phyloP scores from a whole-genome alignment of 371 early-diverging fungal species.

The Zancudomyces culisetae region DNA sequence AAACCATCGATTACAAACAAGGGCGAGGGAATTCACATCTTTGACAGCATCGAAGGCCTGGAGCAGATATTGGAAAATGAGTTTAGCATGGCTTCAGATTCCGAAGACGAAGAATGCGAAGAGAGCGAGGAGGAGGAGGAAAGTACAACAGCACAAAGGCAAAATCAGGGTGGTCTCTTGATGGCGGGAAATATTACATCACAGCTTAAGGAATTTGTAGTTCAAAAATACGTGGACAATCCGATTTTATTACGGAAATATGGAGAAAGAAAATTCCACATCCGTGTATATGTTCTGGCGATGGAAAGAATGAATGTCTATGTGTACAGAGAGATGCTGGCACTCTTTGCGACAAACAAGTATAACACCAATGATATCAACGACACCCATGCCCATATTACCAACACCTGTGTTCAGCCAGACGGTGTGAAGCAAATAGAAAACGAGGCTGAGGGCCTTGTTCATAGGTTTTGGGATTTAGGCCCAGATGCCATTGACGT shows the following conservation, averaged over 20 bases:
- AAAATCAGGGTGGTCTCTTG: slow-evolving; percentile 6
- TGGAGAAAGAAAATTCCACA: slow-evolving; percentile 39
- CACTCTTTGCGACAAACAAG: slow-evolving; percentile 37
- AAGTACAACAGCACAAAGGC: background rate
- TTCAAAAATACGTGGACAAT: slow-evolving; percentile 39
- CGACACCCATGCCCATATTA: slow-evolving; percentile 36
- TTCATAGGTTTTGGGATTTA: slow-evolving; percentile 39
- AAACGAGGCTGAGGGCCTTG: slow-evolving; percentile 26
- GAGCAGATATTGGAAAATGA: slow-evolving; percentile 27
- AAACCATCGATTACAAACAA: slow-evolving; percentile 50
- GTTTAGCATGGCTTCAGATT: slow-evolving; percentile 17
- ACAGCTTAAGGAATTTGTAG: slow-evolving; percentile 49
- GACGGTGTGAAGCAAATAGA: slow-evolving; percentile 32
- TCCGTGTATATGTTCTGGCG: slow-evolving; percentile 46
- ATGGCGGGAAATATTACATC: slow-evolving; percentile 9
- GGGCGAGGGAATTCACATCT: slow-evolving; percentile 45
- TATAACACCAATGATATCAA: slow-evolving; percentile 26
- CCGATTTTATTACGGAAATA: slow-evolving; percentile 32
- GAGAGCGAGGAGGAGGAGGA: slow-evolving; percentile 4
- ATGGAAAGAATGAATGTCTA: slow-evolving; percentile 41
- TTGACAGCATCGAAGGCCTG: slow-evolving; percentile 32
- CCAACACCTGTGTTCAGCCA: slow-evolving; percentile 50
- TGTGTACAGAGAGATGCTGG: slow-evolving; percentile 43
- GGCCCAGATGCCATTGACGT: slow-evolving; percentile 15
- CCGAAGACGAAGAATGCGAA: slow-evolving; percentile 15